Conservation (phyloP, 2,329 filamentous ascomycete species). For the Ambrosiella beaveri region DNA sequence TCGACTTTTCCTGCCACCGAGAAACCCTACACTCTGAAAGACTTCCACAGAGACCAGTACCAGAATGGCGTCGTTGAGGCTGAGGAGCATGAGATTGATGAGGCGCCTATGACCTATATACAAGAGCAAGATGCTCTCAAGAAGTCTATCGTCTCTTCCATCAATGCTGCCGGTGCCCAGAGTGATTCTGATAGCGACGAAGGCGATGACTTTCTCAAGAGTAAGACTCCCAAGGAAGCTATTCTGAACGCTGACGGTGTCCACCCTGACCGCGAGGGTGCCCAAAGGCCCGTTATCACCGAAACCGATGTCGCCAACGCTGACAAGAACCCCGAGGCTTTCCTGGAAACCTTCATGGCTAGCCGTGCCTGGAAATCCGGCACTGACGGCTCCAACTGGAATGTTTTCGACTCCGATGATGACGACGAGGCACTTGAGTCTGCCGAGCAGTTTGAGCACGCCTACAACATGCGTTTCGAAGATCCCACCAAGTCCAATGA, state of each 20-base stretch:
- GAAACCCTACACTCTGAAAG: slow-evolving; percentile 68
- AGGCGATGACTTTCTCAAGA: slow-evolving; percentile 16
- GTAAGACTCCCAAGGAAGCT: slow-evolving; percentile 13
- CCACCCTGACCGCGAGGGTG: slow-evolving; percentile 37
- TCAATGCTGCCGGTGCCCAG: slow-evolving; percentile 39
- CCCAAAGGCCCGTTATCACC: slow-evolving; percentile 29
- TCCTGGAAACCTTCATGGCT: slow-evolving; percentile 90
- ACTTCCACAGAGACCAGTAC: slow-evolving; percentile 88
- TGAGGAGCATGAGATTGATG: slow-evolving; percentile 21
- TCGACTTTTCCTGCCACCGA: slow-evolving; percentile 36
- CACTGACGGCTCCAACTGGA: slow-evolving; percentile 45
- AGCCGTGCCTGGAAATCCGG: slow-evolving; percentile 68
- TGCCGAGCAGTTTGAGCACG: slow-evolving; percentile 77
- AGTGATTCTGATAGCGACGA: slow-evolving; percentile 34
- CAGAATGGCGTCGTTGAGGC: slow-evolving; percentile 46
- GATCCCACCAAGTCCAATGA: slow-evolving; percentile 80
- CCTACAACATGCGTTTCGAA: slow-evolving; percentile 93
- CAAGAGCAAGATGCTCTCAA: slow-evolving; percentile 81
- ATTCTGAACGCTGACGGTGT: slow-evolving; percentile 22
- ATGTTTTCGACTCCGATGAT: slow-evolving; percentile 85
- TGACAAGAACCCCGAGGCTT: slow-evolving; percentile 78
- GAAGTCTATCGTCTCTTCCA: slow-evolving; percentile 58
- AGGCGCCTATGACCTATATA: slow-evolving; percentile 51
- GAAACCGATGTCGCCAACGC: slow-evolving; percentile 55
- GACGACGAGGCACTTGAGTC: slow-evolving; percentile 59